Base-by-base conservation (phyloP, 2,329 filamentous ascomycete species). In the Neobulgaria alba region DNA sequence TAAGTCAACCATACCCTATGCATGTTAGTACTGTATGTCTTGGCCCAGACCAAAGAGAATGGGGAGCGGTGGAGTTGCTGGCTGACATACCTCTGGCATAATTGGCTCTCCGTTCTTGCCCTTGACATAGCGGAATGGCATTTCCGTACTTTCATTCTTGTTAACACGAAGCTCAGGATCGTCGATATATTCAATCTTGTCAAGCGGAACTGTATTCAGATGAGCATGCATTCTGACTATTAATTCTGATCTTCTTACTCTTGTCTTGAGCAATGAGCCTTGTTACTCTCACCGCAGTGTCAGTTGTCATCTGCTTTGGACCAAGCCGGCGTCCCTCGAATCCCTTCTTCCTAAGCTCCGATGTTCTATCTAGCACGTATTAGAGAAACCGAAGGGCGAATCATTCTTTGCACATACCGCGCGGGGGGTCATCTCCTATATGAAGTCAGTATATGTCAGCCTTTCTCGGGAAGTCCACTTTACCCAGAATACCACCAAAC, bases 51-150 rank as follows among this genome's bases (percentile, higher is more conserved):
- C 21, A 32, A 14, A 3, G 8, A 39, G 29, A n/a, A n/a, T n/a
- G n/a, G n/a, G n/a, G n/a, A n/a, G n/a, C n/a, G 4, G 10, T 10
- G n/a, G 38, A 18, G 12, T 39, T 23, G 33, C 15, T 20, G 23
- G 9, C 23, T 51, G 64, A 34, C 64, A 54, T 64, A 95, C 89
- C 67, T 85, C 73, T 16, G 92, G 92, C 88, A 98, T 95, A 43
- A 95, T 79, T 1, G 89, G 86, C 52, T 85, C 71, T 33, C 84
- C 87, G 42, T 85, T 69, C 9, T 75, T 67, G 38, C 74, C 80
- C 58, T 76, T 82, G 37, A 98, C 89, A 60, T 98, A 98, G 52
- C 92, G 85, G 64, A 98, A 98, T 1, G 92, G 92, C 92, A 98
- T 96, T 63, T 95, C 75, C 0, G 89, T 95, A 61, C 85, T 92